Conservation (phyloP, 352 stramenopile genomes). For the Phytopythium cucurbitacearum region DNA sequence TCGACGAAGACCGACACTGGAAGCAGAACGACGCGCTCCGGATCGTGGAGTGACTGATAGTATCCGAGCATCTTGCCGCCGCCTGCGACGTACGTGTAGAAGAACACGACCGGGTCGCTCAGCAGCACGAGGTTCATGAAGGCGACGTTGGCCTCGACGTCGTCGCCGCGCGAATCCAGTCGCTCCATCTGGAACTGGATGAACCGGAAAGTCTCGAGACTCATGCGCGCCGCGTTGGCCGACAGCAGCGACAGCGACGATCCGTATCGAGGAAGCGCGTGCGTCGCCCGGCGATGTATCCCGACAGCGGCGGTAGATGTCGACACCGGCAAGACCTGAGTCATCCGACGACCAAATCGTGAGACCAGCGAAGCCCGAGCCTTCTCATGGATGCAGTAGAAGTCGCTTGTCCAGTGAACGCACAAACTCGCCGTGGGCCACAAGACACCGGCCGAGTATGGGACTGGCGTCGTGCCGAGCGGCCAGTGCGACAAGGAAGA, state of each 20-base stretch:
- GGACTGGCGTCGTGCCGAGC: slow-evolving; percentile 6
- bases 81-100: neutral
- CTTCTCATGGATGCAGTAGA: slow-evolving; percentile 12
- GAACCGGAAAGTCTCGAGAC: slow-evolving; percentile 7
- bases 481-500: neutral
- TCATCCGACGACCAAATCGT: no score
- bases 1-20: slow-evolving; percentile 12
- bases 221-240: neutral
- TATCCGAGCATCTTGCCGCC: neutral
- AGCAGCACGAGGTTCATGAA: slow-evolving; percentile 39
- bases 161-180: slow-evolving; percentile 11
- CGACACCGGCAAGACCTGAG: no score
- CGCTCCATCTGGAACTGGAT: slow-evolving; percentile 27
- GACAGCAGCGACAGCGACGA: neutral
- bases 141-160: slow-evolving; percentile 22
- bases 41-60: slow-evolving; percentile 17
- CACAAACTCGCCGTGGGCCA: slow-evolving; percentile 6
- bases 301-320: no score
- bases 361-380: no score
- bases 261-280: neutral
- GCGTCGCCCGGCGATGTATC: no score
- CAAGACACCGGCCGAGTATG: slow-evolving; percentile 8
- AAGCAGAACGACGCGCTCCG: slow-evolving; percentile 15
- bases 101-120: slow-evolving; percentile 35
- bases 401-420: slow-evolving; percentile 13